phyloP scores from a whole-genome alignment of 176 grass and related monocot genomes.

The Oryza coarctata region DNA sequence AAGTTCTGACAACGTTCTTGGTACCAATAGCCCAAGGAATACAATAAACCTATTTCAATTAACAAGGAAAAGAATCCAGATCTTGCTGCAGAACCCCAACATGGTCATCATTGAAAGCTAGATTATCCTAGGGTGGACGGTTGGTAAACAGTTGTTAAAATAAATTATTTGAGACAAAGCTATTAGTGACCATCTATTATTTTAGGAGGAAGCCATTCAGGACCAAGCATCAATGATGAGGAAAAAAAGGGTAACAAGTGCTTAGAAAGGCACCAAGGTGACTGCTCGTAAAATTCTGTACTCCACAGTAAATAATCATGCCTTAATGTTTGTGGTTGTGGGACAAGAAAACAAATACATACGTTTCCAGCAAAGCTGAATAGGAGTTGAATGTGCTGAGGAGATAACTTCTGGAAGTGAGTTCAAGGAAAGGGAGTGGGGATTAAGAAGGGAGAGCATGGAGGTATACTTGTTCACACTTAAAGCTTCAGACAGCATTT shows the following conservation, averaged over 20 bases:
- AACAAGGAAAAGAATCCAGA: constrained; percentile 56
- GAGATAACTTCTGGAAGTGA: not conserved
- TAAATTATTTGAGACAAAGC: constrained; percentile 32
- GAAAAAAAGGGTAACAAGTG: not conserved
- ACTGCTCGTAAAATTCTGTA: not conserved
- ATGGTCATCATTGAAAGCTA: constrained; percentile 61
- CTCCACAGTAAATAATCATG: not conserved
- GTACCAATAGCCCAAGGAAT: constrained; percentile 43
- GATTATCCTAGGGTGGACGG: constrained; percentile 44
- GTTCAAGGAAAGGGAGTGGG: not conserved
- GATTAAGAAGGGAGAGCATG: not conserved
- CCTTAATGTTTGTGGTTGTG: not conserved
- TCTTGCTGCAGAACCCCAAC: constrained; percentile 48
- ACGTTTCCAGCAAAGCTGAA: not conserved
- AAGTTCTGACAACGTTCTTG: constrained; percentile 39
- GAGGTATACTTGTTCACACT: not conserved
- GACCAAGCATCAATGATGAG: not conserved
- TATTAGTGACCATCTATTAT: constrained; percentile 18
- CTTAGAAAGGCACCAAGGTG: not conserved
- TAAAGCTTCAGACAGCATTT: not conserved
- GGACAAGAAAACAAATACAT: constrained; percentile 7
- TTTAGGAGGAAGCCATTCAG: constrained; percentile 5
- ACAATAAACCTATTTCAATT: constrained; percentile 31
- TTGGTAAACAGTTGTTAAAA: constrained; percentile 36
- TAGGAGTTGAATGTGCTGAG: not conserved